Percentiles rank a stretch among this genome's conserved stretches.
These are phyloP conservation scores for Austroboletus eburneus DNA, from an alignment of 768 basidiomycete genomes.

Conservation along the genomic window DNA sequence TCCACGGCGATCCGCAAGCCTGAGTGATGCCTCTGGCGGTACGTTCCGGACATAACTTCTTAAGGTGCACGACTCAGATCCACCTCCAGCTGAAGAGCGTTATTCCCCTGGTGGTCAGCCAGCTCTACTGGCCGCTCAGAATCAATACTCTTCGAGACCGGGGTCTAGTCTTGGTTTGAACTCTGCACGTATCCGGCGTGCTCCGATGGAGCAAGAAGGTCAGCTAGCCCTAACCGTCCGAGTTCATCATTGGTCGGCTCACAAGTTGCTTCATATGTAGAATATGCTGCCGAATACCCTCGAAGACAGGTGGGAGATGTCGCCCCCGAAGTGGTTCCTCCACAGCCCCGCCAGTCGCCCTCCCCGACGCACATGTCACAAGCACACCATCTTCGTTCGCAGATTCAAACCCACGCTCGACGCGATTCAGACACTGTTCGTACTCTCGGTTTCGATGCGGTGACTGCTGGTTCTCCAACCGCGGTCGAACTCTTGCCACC, in stretches of 20 bases:
- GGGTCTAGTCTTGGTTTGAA: conserved; percentile 42
- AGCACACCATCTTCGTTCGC: conserved; percentile 26
- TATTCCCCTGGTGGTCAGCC: conserved; percentile 19
- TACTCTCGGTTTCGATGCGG: conserved; percentile 36
- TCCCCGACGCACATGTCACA: conserved; percentile 43
- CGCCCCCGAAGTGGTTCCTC: conserved; percentile 13
- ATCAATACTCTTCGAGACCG: conserved; percentile 34
- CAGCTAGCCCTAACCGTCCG: conserved; percentile 13
- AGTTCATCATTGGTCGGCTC: conserved; percentile 2
- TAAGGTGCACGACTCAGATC: conserved; percentile 24
- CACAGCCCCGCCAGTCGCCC: conserved; percentile 47
- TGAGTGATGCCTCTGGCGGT: conserved; percentile 54
- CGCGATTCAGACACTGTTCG: conserved; percentile 77
- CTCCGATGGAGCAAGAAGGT: conserved; percentile 46
- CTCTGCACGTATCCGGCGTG: conserved; percentile 35
- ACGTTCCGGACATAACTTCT: conserved; percentile 23
- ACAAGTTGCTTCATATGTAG: conserved; percentile 13
- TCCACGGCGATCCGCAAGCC: conserved; percentile 70
- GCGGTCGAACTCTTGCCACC: conserved; percentile 39
- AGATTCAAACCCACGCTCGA: conserved; percentile 49
- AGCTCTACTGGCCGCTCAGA: conserved; percentile 16
- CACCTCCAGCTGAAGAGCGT: conserved; percentile 26
- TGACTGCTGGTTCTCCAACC: conserved; percentile 51
- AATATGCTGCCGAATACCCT: conserved; percentile 24
- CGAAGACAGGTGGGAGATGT: conserved; percentile 15